These are phyloP conservation scores for Suillus weaverae DNA, from an alignment of 768 basidiomycete genomes.

Conservation along the genomic window DNA sequence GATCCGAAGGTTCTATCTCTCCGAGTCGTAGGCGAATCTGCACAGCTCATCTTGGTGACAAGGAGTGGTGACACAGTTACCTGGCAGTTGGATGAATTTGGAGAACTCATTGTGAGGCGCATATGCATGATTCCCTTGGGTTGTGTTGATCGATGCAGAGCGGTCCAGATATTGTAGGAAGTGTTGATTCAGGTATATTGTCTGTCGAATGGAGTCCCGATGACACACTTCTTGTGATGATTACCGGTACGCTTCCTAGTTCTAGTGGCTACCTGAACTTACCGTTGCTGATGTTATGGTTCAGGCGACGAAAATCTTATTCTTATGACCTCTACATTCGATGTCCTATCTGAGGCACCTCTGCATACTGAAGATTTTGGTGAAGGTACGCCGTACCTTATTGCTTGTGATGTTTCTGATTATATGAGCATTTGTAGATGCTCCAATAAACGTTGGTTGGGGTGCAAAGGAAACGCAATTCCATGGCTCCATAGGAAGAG, in stretches of 20 bases:
- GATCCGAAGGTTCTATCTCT: conserved; percentile 58
- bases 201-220: conserved; percentile 92
- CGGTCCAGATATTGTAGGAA: conserved; percentile 73
- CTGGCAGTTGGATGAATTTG: conserved; percentile 50
- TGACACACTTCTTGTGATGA: conserved; percentile 77
- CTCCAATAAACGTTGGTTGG: conserved; percentile 96
- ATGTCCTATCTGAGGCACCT: conserved; percentile 78
- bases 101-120: conserved; percentile 43
- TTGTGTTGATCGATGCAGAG: conserved; percentile 16
- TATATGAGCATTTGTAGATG: conserved; percentile 48
- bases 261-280: neutral
- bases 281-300: neutral
- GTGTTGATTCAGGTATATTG: conserved; percentile 79
- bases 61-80: conserved; percentile 83
- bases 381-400: conserved; percentile 48
- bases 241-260: conserved; percentile 58
- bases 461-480: conserved; percentile 97
- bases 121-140: neutral
- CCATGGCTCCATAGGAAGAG: conserved; percentile 91
- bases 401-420: conserved; percentile 3
- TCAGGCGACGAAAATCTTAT: conserved; percentile 77
- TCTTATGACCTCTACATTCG: conserved; percentile 86
- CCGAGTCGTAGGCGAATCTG: conserved; percentile 70
- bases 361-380: conserved; percentile 80
- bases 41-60: conserved; percentile 64